Conservation (phyloP, 306 rosid species). For the Vigna reflexopilosa region DNA sequence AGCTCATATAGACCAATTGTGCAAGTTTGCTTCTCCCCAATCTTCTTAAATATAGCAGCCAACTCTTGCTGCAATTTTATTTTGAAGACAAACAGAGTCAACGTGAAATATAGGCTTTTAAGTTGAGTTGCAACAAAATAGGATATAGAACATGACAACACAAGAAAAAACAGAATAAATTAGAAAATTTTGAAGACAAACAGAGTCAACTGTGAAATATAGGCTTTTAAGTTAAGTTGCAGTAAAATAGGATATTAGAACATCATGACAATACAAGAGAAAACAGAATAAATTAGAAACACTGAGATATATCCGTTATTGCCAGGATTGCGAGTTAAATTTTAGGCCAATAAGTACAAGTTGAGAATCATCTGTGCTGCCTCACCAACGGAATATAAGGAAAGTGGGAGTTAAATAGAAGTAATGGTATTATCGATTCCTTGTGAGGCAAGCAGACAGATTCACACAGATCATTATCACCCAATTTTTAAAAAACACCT, state of each 20-base stretch:
- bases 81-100: constrained; percentile 17
- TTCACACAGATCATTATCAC: neutral
- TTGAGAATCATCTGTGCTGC: neutral
- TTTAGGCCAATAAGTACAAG: neutral
- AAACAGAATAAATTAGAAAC: neutral
- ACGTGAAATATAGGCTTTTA: neutral
- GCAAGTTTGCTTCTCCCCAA: constrained; percentile 99
- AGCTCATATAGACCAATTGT: constrained; percentile 90
- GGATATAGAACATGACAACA: neutral
- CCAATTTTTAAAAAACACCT: neutral
- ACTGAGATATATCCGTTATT: neutral
- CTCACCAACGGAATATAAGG: neutral
- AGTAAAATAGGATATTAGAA: constrained; percentile 12
- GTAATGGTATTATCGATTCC: neutral
- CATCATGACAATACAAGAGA: neutral
- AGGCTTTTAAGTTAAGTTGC: constrained; percentile 5
- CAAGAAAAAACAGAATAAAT: neutral
- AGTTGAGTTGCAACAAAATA: no score
- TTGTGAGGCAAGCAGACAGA: neutral
- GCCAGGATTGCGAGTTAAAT: neutral
- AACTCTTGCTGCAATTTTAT: constrained; percentile 84
- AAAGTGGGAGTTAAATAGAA: neutral
- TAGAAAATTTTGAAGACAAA: constrained; percentile 29
- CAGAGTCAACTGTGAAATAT: neutral
- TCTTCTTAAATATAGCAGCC: constrained; percentile 98